Evolutionary conservation across 2,329 filamentous ascomycete species (phyloP).

Genomic region (Zalaria obscura): DNA sequence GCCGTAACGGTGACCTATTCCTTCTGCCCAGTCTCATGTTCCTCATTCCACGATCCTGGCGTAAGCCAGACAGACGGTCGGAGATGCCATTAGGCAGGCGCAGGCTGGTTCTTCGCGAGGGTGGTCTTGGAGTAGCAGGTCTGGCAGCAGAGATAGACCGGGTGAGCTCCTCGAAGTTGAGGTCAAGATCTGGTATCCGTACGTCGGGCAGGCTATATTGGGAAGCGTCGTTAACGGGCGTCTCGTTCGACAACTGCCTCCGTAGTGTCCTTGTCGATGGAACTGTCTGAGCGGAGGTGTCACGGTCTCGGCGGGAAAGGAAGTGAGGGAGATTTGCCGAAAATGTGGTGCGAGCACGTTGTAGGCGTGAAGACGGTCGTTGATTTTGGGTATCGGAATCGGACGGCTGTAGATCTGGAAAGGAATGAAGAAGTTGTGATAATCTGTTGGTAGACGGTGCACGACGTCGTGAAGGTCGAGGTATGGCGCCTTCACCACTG

Average conservation of each 20-base stretch:
- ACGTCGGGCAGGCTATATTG: slow-evolving; percentile 5
- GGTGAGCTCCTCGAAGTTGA: slow-evolving; percentile 22
- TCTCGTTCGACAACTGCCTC: neutral
- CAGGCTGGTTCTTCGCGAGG: slow-evolving; percentile 5
- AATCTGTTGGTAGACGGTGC: slow-evolving; percentile 16
- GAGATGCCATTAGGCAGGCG: slow-evolving; percentile 11
- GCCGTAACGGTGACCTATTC: neutral
- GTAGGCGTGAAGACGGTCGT: slow-evolving; percentile 2
- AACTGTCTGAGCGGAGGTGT: neutral
- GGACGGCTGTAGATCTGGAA: slow-evolving; percentile 10
- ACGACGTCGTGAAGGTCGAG: slow-evolving; percentile 10
- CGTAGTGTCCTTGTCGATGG: too few relatives aligned
- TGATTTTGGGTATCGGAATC: neutral
- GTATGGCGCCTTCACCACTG: too few relatives aligned
- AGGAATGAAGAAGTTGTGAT: slow-evolving; percentile 17
- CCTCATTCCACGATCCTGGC: slow-evolving; percentile 14
- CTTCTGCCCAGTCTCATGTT: neutral
- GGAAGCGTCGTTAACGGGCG: neutral
- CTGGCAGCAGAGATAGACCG: slow-evolving; percentile 5
- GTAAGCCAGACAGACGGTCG: slow-evolving; percentile 13
- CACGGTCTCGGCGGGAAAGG: neutral
- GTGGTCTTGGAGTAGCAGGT: slow-evolving; percentile 8
- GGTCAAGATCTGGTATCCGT: slow-evolving; percentile 16
- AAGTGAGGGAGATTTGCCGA: neutral
- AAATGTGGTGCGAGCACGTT: slow-evolving; percentile 4